These are phyloP conservation scores for Phoenix dactylifera DNA, from an alignment of 176 grass and related monocot genomes.

Conservation along the genomic window DNA sequence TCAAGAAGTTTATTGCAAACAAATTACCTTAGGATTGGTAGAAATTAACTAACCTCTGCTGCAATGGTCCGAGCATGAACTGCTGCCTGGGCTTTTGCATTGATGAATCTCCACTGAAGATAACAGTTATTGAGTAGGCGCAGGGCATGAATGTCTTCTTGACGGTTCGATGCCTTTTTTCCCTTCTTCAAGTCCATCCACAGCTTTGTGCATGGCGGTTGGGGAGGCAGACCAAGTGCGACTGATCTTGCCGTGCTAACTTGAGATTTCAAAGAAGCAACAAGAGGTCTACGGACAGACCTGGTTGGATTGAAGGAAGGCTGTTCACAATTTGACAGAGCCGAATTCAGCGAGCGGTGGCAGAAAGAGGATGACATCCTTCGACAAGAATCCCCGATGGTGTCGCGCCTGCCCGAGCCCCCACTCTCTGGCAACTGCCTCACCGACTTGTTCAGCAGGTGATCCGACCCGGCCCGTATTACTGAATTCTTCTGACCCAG, in stretches of 20 bases:
- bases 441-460: background rate
- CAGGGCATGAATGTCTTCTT: conserved; percentile 60
- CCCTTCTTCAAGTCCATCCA: conserved; percentile 41
- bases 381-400: background rate
- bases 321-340: conserved; percentile 30
- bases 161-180: conserved; percentile 34
- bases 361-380: conserved; percentile 51
- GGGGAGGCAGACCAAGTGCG: conserved; percentile 31
- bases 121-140: conserved; percentile 50
- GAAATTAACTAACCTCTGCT: conserved; percentile 38
- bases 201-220: conserved; percentile 34
- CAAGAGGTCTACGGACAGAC: conserved; percentile 10
- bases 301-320: conserved; percentile 11
- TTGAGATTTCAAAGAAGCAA: conserved; percentile 9
- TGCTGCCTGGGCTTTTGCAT: conserved; percentile 33
- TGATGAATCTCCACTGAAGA: conserved; percentile 63
- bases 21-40: background rate
- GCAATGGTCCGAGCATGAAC: conserved; percentile 30
- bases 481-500: conserved; percentile 33
- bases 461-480: conserved; percentile 46
- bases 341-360: conserved; percentile 63
- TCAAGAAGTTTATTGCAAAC: background rate
- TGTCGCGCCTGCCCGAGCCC: background rate
- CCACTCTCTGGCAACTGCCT: background rate
- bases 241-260: too few species aligned